Base-by-base conservation (phyloP, 192 early-diverging fungal species). In the Backusella sp. region DNA sequence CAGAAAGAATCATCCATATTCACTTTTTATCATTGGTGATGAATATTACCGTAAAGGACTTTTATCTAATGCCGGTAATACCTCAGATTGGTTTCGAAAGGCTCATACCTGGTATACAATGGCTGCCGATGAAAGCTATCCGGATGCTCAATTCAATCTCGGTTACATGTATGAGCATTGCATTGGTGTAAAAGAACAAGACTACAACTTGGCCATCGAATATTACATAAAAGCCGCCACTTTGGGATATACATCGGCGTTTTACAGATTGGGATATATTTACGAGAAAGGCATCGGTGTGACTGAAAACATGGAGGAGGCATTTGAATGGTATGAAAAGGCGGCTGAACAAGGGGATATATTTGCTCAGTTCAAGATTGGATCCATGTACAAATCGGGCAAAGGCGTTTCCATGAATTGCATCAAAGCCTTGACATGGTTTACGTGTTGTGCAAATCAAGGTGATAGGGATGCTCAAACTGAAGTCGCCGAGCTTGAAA, bases 251-350 rank as follows among this genome's bases (percentile, higher is more conserved):
- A 62, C 56, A n/a, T 4, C 56, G 9, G 56, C 56, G 0, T 62
- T 62, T 62, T 62, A 62, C 26, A 26, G 26, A 28, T 28, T 62
- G 26, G 56, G 56, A 0, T 62, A 62, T 11, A 26, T 62, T 9
- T 62, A 62, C 26, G 56, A 62, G 30, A 62, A 62, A 23, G 56
- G 56, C 4, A 12, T 28, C 1, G 56, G 56, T 0, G 56, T 62
- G 23, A 62, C 3, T 28, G 42, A 62, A 26, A 62, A 62, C 26
- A 28, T 28, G 8, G 4, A 62, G 26, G 23, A 26, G 9, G 12
- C 56, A 28, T 62, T 62, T 62, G 56, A 12, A 28, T 62, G 56
- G 56, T 62, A 62, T 62, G 23, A 28, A 62, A 62, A 62, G 56
- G 56, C 56, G 3, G 56, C 56, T 26, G 56, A 62, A 62, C 21